phyloP scores from a whole-genome alignment of 1,284 basidiomycete genomes.

The Quambalaria eucalypti region DNA sequence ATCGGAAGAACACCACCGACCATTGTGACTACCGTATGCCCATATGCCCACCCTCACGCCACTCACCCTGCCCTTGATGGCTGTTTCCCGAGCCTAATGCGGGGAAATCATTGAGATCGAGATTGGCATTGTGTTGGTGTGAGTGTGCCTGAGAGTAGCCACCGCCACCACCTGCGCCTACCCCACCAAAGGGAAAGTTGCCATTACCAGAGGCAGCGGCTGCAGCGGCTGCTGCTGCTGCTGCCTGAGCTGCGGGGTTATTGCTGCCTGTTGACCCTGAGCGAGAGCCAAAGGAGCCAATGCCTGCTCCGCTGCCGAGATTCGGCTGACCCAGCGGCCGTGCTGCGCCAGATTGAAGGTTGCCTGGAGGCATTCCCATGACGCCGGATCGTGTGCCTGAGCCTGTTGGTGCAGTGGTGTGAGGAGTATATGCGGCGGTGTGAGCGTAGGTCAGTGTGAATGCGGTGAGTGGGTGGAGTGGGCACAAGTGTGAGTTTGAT shows the following conservation, averaged over 20 bases:
- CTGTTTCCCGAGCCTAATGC: conserved; percentile 4
- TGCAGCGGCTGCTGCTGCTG: not conserved
- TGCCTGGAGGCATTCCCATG: not conserved
- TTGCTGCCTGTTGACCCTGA: no score
- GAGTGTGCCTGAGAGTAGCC: not conserved
- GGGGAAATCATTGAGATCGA: conserved; percentile 9
- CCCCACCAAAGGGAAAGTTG: conserved; percentile 24
- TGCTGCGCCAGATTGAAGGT: not conserved
- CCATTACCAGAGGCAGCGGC: conserved; percentile 5
- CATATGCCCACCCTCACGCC: conserved; percentile 1
- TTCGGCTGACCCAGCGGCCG: not conserved
- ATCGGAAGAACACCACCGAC: no score
- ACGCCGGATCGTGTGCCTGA: not conserved
- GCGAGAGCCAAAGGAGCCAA: no score
- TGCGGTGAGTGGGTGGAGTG: no score
- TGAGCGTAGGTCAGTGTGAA: no score
- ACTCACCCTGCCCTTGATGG: conserved; percentile 13
- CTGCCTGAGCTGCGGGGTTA: no score
- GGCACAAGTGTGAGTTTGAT: no score
- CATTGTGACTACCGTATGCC: no score
- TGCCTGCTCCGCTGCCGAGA: not conserved
- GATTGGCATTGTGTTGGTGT: not conserved
- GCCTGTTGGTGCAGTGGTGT: no score
- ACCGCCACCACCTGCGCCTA: conserved; percentile 10
- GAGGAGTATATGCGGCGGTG: no score